Evolutionary conservation across 2,329 filamentous ascomycete species (phyloP).

Genomic region (Trichoderma guizhouense): DNA sequence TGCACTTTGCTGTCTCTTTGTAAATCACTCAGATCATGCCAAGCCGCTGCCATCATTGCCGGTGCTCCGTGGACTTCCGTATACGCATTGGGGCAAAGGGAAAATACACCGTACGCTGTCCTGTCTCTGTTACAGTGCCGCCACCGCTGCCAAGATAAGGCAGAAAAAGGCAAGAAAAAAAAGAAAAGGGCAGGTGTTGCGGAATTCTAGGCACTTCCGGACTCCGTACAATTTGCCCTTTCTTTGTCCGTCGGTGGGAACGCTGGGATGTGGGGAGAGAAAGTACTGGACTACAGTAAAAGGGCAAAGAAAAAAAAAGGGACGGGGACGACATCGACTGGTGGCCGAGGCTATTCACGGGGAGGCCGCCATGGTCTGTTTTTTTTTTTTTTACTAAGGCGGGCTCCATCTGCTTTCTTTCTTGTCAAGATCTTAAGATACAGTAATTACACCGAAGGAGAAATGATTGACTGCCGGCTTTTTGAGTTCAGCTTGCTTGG

Average conservation of each 20-base stretch:
- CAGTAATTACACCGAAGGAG: background rate
- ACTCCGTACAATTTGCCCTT: background rate
- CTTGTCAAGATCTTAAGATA: background rate
- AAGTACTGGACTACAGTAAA: background rate
- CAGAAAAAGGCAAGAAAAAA: background rate
- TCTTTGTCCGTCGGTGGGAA: background rate
- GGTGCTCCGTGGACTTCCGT: background rate
- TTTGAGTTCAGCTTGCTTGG: background rate
- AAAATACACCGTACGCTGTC: background rate
- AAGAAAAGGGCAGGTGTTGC: background rate
- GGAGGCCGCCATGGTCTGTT: background rate
- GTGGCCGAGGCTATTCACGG: conserved; percentile 10
- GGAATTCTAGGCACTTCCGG: background rate
- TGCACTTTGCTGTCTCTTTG: background rate
- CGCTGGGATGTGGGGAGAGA: background rate
- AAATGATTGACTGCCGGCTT: background rate
- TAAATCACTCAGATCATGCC: conserved; percentile 5
- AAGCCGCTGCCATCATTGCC: background rate
- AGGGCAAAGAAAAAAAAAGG: background rate
- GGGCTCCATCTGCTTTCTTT: background rate
- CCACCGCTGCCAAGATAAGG: background rate
- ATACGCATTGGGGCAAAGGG: background rate
- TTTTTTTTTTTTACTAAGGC: background rate
- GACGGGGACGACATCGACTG: background rate
- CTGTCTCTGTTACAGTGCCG: background rate